These are phyloP conservation scores for Paramyrothecium sp. DNA, from an alignment of 2,329 filamentous ascomycete genomes.

Conservation along the genomic window DNA sequence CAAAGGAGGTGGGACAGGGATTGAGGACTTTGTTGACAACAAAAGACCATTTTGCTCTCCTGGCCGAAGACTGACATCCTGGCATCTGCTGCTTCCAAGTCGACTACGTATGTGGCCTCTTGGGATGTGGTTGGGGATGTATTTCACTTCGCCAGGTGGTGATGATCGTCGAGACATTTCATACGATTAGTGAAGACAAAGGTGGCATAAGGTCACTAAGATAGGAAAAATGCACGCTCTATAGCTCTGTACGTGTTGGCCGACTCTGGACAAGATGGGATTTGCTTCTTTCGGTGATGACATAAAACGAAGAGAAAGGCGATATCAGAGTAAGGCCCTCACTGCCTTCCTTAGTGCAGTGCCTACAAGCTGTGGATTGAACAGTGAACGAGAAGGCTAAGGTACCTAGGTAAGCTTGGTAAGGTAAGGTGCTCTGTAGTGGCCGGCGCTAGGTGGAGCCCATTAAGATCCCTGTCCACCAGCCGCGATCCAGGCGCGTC, in stretches of 20 bases:
- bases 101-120: conserved; percentile 7
- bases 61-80: conserved; percentile 27
- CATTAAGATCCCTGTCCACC: conserved; percentile 8
- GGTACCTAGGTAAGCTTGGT: too few relatives aligned
- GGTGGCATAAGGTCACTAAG: too few relatives aligned
- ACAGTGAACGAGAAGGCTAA: too few relatives aligned
- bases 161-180: conserved; percentile 41
- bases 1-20: conserved; percentile 30
- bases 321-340: too few relatives aligned
- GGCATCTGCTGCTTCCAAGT: conserved; percentile 28
- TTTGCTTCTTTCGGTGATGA: too few relatives aligned
- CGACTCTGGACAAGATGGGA: too few relatives aligned
- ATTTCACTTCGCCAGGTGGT: conserved; percentile 30
- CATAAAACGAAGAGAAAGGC: too few relatives aligned
- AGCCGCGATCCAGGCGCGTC: neutral
- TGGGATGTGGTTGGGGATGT: conserved; percentile 21
- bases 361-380: too few relatives aligned
- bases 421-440: too few relatives aligned
- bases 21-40: conserved; percentile 23
- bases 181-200: neutral
- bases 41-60: conserved; percentile 45
- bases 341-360: too few relatives aligned
- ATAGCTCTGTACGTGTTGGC: too few relatives aligned
- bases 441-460: conserved; percentile 10
- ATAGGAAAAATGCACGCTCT: too few relatives aligned